Evolutionary conservation across 257 asterid genomes (phyloP).

Genomic region (Ligustrum vulgare): DNA sequence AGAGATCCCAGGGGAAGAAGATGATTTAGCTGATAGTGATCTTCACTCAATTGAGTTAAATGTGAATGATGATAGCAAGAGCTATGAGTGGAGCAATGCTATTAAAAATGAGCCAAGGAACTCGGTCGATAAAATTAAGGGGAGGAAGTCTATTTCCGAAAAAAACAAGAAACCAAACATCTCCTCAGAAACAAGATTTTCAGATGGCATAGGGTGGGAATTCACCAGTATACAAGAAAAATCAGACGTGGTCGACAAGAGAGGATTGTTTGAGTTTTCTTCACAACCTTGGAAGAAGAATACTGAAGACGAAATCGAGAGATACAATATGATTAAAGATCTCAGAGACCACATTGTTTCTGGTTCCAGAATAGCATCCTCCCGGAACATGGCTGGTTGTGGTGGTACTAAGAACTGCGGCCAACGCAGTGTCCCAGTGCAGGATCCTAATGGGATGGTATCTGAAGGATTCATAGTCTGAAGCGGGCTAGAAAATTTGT

Average conservation of each 20-base stretch:
- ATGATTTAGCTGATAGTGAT: conserved; percentile 50
- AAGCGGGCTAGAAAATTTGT: conserved; percentile 23
- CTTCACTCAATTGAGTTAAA: conserved; percentile 64
- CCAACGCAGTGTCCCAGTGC: conserved; percentile 35
- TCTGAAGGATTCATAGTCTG: conserved; percentile 28
- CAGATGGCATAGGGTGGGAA: conserved; percentile 64
- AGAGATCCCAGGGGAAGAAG: conserved; percentile 18
- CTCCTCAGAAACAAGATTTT: conserved; percentile 39
- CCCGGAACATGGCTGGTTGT: conserved; percentile 33
- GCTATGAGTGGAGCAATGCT: conserved; percentile 50
- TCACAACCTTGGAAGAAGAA: conserved; percentile 57
- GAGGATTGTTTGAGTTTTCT: conserved; percentile 49
- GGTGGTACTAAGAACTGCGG: neutral
- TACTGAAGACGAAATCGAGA: conserved; percentile 69
- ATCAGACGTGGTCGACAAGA: conserved; percentile 34
- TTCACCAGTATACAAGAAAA: conserved; percentile 37
- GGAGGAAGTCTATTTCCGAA: conserved; percentile 47
- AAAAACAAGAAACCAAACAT: conserved; percentile 39
- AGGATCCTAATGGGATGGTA: conserved; percentile 41
- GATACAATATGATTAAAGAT: conserved; percentile 83
- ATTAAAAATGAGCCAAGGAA: conserved; percentile 34
- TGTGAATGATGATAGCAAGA: conserved; percentile 53
- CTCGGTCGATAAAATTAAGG: conserved; percentile 41
- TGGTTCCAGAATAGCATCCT: conserved; percentile 49
- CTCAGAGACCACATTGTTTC: conserved; percentile 81